These are phyloP conservation scores for Phytophthora tubulina DNA, from an alignment of 352 stramenopile genomes.

Conservation along the genomic window DNA sequence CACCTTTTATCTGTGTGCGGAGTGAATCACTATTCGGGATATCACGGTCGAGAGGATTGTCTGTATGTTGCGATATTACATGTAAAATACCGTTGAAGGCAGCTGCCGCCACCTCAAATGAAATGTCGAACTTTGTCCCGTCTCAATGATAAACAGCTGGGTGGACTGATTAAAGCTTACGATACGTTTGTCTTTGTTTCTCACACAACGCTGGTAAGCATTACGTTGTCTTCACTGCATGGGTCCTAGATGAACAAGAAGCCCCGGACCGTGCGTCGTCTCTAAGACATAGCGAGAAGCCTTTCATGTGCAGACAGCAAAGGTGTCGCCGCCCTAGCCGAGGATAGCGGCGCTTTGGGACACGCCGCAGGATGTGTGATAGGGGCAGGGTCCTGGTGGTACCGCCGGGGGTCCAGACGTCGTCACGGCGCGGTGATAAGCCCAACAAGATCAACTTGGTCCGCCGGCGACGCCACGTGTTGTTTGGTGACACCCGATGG, in stretches of 20 bases:
- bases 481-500: background rate
- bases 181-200: background rate
- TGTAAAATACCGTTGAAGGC: too few relatives aligned
- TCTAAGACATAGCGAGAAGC: too few relatives aligned
- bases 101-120: background rate
- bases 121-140: conserved; percentile 18
- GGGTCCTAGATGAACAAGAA: too few relatives aligned
- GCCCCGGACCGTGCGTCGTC: too few relatives aligned
- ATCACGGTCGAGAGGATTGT: too few relatives aligned
- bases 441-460: conserved; percentile 27
- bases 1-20: too few relatives aligned
- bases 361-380: conserved; percentile 35
- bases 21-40: too few relatives aligned
- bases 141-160: conserved; percentile 29
- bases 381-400: conserved; percentile 31
- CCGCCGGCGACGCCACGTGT: conserved; percentile 15
- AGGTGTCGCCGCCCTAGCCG: background rate
- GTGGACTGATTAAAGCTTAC: conserved; percentile 16
- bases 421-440: conserved; percentile 20
- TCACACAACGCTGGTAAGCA: too few relatives aligned
- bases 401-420: conserved; percentile 35
- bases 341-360: conserved; percentile 19
- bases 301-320: background rate
- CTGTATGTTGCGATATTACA: too few relatives aligned
- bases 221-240: too few relatives aligned